Conservation (phyloP, 768 basidiomycete genomes). For the Tricholoma saponaceum region DNA sequence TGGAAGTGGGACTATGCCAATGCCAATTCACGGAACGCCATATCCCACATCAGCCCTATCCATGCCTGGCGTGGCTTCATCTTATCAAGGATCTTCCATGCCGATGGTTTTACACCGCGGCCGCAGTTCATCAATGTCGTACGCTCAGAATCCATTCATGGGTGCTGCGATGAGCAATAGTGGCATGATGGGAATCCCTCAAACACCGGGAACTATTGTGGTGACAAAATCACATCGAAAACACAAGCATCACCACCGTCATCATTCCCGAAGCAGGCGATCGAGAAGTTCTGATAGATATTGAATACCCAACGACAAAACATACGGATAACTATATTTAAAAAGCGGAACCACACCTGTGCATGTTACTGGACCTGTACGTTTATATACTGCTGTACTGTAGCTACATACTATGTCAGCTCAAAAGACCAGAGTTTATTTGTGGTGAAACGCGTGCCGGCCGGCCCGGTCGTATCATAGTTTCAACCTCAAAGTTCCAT, state of each 20-base stretch:
- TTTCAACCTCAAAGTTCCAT: too few species aligned
- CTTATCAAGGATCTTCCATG: conserved; percentile 23
- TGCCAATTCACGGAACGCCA: conserved; percentile 20
- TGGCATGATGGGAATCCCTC: conserved; percentile 13
- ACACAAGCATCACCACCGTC: conserved; percentile 28
- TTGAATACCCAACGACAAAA: neutral
- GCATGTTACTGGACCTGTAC: neutral
- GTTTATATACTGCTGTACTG: neutral
- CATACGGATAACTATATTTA: neutral
- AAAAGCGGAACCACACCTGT: neutral
- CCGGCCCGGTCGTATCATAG: neutral
- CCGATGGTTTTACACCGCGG: conserved; percentile 22
- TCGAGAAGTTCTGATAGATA: conserved; percentile 19
- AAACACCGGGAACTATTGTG: conserved; percentile 25
- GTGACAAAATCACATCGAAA: conserved; percentile 23
- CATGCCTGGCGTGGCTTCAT: conserved; percentile 20
- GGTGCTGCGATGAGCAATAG: conserved; percentile 16
- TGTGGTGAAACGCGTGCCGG: conserved; percentile 1
- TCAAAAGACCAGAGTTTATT: neutral
- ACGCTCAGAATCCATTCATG: conserved; percentile 23
- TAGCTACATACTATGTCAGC: neutral
- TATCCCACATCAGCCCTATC: conserved; percentile 17
- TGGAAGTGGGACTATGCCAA: conserved; percentile 16
- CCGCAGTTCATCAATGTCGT: conserved; percentile 33
- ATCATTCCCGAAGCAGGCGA: conserved; percentile 23